A percentile compares a stretch with the other conserved stretches of the same genome.
phyloP scores from a whole-genome alignment of 352 stramenopile species.

The Chrysophaeum taylorii region DNA sequence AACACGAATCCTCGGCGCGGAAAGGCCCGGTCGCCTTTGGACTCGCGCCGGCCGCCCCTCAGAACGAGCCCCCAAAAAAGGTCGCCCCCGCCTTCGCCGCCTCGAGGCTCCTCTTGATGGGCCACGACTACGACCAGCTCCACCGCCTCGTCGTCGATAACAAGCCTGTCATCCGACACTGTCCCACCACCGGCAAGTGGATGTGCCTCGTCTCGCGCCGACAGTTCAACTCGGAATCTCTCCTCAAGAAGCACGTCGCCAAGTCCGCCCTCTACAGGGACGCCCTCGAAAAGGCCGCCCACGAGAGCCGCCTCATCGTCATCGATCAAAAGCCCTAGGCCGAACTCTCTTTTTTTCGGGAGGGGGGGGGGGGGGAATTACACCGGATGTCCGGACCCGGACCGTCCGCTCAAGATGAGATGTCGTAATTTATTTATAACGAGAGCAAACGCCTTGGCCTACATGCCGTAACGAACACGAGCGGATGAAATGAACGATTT shows the following conservation, averaged over 20 bases:
- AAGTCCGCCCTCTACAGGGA: not conserved
- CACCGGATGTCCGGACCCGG: too few species aligned
- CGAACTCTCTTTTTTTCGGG: too few species aligned
- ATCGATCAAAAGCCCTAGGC: too few species aligned
- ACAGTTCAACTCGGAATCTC: not conserved
- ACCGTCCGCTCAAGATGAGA: too few species aligned
- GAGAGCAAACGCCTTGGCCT: too few species aligned
- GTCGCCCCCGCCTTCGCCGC: not conserved
- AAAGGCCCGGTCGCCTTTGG: too few species aligned
- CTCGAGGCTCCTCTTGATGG: not conserved
- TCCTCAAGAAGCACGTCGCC: not conserved
- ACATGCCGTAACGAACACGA: too few species aligned
- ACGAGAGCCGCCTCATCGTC: not conserved
- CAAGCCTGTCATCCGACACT: not conserved
- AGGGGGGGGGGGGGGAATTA: too few species aligned
- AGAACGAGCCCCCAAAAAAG: not conserved
- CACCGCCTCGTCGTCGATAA: not conserved
- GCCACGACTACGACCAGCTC: not conserved
- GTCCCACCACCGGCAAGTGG: not conserved
- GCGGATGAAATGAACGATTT: too few species aligned
- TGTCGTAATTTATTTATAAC: too few species aligned
- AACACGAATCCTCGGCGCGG: too few species aligned
- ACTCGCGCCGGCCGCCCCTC: not conserved
- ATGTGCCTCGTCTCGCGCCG: constrained; percentile 1
- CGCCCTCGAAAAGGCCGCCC: not conserved